A percentile compares a stretch with the other conserved stretches of the same genome.
Evolutionary conservation across 1,284 basidiomycete species (phyloP).

Genomic region (Cutaneotrichosporon sp.): DNA sequence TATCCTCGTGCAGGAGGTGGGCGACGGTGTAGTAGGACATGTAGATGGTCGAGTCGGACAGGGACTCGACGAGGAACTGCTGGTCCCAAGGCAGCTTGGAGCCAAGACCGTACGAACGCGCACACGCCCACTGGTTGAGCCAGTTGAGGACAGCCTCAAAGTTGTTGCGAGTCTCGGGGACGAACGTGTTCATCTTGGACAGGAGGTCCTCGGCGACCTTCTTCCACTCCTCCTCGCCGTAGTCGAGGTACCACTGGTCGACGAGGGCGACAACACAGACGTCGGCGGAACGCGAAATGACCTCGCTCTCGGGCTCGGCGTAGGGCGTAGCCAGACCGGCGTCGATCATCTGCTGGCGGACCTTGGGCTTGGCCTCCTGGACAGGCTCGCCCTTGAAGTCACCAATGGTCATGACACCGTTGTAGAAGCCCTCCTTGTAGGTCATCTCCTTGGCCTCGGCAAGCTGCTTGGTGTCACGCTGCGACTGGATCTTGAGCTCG

Average conservation of each 20-base stretch:
- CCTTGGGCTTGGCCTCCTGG: slow-evolving; percentile 85
- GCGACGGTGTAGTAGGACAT: slow-evolving; percentile 98
- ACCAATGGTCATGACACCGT: slow-evolving; percentile 82
- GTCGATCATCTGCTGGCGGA: slow-evolving; percentile 77
- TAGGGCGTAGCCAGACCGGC: slow-evolving; percentile 77
- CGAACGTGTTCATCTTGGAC: slow-evolving; percentile 83
- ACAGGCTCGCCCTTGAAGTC: slow-evolving; percentile 82
- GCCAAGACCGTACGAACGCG: slow-evolving; percentile 91
- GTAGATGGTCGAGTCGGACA: slow-evolving; percentile 98
- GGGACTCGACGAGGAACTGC: slow-evolving; percentile 90
- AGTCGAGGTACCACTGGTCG: slow-evolving; percentile 99
- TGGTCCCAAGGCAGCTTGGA: slow-evolving; percentile 96
- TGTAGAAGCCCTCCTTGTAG: slow-evolving; percentile 98
- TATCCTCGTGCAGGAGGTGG: slow-evolving; percentile 72
- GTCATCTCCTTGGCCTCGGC: slow-evolving; percentile 95
- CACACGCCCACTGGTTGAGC: slow-evolving; percentile 99
- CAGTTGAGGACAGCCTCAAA: slow-evolving; percentile 91
- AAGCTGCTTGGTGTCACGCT: slow-evolving; percentile 88
- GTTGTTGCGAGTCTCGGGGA: slow-evolving; percentile 78
- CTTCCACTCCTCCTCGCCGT: slow-evolving; percentile 87
- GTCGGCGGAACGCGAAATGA: slow-evolving; percentile 83
- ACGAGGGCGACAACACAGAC: slow-evolving; percentile 97
- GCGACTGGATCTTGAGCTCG: slow-evolving; percentile 89
- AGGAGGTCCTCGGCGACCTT: slow-evolving; percentile 76
- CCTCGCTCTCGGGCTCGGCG: slow-evolving; percentile 90